Conservation (phyloP, 1,284 basidiomycete species). For the Ganoderma multipileum region DNA sequence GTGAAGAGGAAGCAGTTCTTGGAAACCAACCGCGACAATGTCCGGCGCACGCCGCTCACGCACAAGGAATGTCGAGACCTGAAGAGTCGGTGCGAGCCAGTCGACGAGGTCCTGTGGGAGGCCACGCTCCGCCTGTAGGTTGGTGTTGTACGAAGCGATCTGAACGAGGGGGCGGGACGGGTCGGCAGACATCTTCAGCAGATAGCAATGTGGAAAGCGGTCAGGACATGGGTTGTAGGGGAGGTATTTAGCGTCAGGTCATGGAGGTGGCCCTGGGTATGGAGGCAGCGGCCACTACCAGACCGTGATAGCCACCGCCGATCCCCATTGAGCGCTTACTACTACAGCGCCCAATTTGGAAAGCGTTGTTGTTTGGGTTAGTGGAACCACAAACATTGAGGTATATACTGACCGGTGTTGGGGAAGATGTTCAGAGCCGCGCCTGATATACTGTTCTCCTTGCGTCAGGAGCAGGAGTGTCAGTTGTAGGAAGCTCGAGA, state of each 20-base stretch:
- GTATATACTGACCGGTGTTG: too few species aligned
- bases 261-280: neutral
- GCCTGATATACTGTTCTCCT: too few species aligned
- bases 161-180: conserved; percentile 67
- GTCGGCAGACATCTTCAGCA: conserved; percentile 23
- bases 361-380: too few species aligned
- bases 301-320: too few species aligned
- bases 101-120: conserved; percentile 84
- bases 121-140: conserved; percentile 74
- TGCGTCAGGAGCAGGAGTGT: too few species aligned
- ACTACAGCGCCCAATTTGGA: too few species aligned
- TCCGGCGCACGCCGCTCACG: conserved; percentile 70
- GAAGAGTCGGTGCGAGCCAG: conserved; percentile 81
- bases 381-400: too few species aligned
- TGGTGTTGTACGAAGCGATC: conserved; percentile 87
- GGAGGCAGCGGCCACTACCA: neutral
- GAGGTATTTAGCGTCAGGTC: neutral
- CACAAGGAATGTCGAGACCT: conserved; percentile 75
- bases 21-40: conserved; percentile 89
- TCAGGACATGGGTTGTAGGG: conserved; percentile 7
- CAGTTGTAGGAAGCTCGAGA: too few species aligned
- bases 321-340: too few species aligned
- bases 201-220: neutral
- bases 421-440: too few species aligned
- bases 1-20: conserved; percentile 87